Evolutionary conservation across 108 stramenopile genomes (phyloP).

Genomic region (Skeletonema grethae): DNA sequence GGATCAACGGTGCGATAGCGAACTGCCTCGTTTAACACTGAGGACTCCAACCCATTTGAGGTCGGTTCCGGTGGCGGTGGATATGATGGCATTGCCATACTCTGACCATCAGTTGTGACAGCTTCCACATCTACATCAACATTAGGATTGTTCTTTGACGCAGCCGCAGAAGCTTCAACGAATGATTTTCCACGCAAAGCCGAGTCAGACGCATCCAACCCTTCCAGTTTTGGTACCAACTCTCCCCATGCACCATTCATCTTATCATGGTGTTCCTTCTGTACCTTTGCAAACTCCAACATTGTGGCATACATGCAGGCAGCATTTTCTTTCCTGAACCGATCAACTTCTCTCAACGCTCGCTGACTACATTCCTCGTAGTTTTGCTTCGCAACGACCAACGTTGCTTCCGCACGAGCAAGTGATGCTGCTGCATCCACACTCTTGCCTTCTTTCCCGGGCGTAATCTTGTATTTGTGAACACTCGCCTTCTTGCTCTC

Average conservation of each 20-base stretch:
- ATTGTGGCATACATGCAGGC: conserved; percentile 64
- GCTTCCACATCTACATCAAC: not conserved
- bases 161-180: conserved; percentile 21
- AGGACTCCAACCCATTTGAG: conserved; percentile 19
- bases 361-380: conserved; percentile 61
- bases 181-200: conserved; percentile 16
- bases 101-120: conserved; percentile 5
- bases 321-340: conserved; percentile 55
- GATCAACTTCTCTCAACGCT: conserved; percentile 64
- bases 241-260: conserved; percentile 58
- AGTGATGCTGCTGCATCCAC: conserved; percentile 44
- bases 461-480: conserved; percentile 38
- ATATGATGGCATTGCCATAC: conserved; percentile 36
- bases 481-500: conserved; percentile 33
- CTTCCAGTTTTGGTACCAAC: conserved; percentile 55
- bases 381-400: conserved; percentile 39
- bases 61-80: conserved; percentile 37
- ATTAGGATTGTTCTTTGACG: conserved; percentile 12
- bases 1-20: conserved; percentile 37
- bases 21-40: conserved; percentile 29
- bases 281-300: conserved; percentile 60
- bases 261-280: conserved; percentile 63
- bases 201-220: conserved; percentile 4
- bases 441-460: conserved; percentile 47
- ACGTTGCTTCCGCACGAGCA: conserved; percentile 32